Base-by-base conservation (phyloP, 2,329 filamentous ascomycete species). In the Trichoderma guizhouense region DNA sequence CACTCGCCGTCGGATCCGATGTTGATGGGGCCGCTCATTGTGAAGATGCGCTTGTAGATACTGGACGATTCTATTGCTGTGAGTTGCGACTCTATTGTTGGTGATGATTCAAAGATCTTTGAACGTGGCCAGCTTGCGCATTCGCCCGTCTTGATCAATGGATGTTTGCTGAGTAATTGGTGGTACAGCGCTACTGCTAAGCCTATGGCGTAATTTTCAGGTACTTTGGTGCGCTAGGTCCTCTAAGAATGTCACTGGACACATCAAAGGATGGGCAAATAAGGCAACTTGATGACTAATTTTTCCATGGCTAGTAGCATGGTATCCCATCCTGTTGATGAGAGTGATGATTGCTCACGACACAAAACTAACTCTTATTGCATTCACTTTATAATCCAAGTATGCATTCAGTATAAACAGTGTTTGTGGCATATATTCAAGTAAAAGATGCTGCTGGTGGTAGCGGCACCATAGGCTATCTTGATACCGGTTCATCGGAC, bases 1-100 rank as follows among this genome's bases (percentile, higher is more conserved):
- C 95, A 96, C 82, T 97, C 90, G 76, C 86, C 84, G 15, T 87
- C 82, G 1, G 92, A 95, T 73, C 84, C 84, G 76, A 95, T 91
- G 72, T 83, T 85, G 62, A 89, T 82, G 28, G 83, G 83, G 58
- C 80, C 80, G 71, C 81, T 83, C 86, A 88, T 85, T 63, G 24
- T 82, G 55, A 62, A n/a, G n/a, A 32, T 21, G 47, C 26, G 36
- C 26, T n/a, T 7, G 51, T 43, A 57, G 51, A 26, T 60, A 11
- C 21, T 15, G 53, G 24, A 30, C n/a, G 15, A 8, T 51, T 61
- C 5, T 36, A 32, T 7, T 26, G 21, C 57, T 36, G 67, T 53
- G 24, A 1, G 28, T 34, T 60, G 65, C 36, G 34, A n/a, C 36
- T n/a, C 8, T 68, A n/a, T 18, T 34, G 65, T n/a, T 69, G 66